Evolutionary conservation across 106 monocot species (phyloP).

Genomic region (Apostasia ramifera): DNA sequence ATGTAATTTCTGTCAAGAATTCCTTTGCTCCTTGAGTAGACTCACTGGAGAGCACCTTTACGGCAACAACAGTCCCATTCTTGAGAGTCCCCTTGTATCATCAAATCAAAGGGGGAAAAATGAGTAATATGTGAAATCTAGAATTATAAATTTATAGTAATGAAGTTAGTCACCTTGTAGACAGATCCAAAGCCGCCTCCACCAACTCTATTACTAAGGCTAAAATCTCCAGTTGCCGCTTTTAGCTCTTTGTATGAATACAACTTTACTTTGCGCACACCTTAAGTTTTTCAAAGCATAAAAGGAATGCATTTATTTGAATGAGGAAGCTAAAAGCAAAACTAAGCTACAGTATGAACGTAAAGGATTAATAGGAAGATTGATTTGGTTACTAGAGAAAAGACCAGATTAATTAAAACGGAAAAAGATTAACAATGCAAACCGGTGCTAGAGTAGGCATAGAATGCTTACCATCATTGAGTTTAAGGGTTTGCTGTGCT

Average conservation of each 20-base stretch:
- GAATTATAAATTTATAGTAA: background rate
- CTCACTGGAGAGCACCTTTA: conserved; percentile 64
- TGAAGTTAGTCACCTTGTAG: conserved; percentile 36
- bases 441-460: conserved; percentile 1
- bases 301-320: background rate
- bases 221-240: conserved; percentile 48
- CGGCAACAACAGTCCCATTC: conserved; percentile 53
- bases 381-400: background rate
- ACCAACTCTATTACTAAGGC: conserved; percentile 49
- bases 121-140: too few relatives aligned
- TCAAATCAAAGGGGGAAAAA: background rate
- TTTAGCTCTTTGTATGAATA: conserved; percentile 51
- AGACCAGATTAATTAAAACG: background rate
- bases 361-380: too few relatives aligned
- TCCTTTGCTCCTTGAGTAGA: conserved; percentile 60
- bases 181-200: conserved; percentile 76
- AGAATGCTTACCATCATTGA: background rate
- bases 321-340: background rate
- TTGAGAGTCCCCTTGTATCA: conserved; percentile 57
- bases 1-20: conserved; percentile 58
- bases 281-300: conserved; percentile 22
- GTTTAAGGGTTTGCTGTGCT: background rate
- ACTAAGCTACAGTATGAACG: too few relatives aligned
- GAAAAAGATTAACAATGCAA: background rate
- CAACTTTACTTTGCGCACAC: conserved; percentile 22